These are phyloP conservation scores for Phtheirospermum japonicum DNA, from an alignment of 257 asterid species.

Conservation along the genomic window DNA sequence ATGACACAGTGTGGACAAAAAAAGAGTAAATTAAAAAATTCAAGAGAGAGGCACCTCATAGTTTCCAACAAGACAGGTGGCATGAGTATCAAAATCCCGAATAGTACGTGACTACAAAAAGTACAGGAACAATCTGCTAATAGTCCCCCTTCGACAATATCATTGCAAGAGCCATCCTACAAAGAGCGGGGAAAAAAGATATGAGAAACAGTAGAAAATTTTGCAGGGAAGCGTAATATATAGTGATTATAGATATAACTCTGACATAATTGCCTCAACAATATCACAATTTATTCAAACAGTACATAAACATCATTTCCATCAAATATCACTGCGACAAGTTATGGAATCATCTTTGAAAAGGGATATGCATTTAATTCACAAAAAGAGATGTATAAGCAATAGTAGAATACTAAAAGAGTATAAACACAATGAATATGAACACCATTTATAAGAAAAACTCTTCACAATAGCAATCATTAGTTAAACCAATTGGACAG, in stretches of 20 bases:
- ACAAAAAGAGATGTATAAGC: conserved; percentile 14
- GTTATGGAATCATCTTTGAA: not conserved
- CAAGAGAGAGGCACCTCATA: too few species aligned
- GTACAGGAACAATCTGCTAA: too few species aligned
- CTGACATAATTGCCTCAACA: conserved; percentile 11
- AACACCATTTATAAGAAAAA: conserved; percentile 7
- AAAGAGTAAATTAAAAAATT: too few species aligned
- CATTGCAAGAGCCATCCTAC: conserved; percentile 99
- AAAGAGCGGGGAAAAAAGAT: conserved; percentile 23
- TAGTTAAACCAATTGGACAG: conserved; percentile 5
- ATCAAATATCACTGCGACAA: not conserved
- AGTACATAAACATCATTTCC: conserved; percentile 18
- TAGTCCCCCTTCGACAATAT: too few species aligned
- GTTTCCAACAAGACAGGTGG: too few species aligned
- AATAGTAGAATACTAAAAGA: conserved; percentile 9
- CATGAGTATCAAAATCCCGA: too few species aligned
- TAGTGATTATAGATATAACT: not conserved
- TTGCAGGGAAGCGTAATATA: not conserved
- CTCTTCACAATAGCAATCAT: not conserved
- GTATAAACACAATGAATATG: not conserved
- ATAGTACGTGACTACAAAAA: too few species aligned
- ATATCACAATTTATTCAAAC: conserved; percentile 15
- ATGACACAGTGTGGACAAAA: too few species aligned
- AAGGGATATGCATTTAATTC: conserved; percentile 3
- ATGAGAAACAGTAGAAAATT: conserved; percentile 11